Conservation (phyloP, 306 rosid genomes). For the Sindora glabra region DNA sequence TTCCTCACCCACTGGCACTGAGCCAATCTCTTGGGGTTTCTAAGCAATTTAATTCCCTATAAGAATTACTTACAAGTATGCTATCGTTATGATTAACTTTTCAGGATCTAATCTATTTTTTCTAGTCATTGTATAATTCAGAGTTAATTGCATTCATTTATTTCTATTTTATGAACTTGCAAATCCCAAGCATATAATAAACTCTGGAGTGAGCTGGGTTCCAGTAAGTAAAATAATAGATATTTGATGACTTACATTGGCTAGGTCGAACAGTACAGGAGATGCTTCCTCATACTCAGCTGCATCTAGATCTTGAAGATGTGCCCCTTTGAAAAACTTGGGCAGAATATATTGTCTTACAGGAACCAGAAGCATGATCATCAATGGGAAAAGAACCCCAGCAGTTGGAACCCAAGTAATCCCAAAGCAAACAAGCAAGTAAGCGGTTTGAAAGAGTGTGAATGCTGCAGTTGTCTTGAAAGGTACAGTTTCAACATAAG, state of each 20-base stretch:
- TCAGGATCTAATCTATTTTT: too few species aligned
- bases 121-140: too few species aligned
- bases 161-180: too few species aligned
- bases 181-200: too few species aligned
- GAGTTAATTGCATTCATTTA: too few species aligned
- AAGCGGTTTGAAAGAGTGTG: slow-evolving; percentile 55
- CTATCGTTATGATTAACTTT: too few species aligned
- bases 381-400: slow-evolving; percentile 69
- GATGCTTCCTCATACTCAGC: slow-evolving; percentile 69
- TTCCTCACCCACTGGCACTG: too few species aligned
- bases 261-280: slow-evolving; percentile 38
- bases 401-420: slow-evolving; percentile 75
- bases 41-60: not conserved
- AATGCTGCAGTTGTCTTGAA: slow-evolving; percentile 62
- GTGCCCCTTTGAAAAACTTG: slow-evolving; percentile 61
- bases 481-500: slow-evolving; percentile 65
- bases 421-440: slow-evolving; percentile 74
- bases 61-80: too few species aligned
- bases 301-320: slow-evolving; percentile 79
- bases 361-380: slow-evolving; percentile 89
- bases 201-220: not conserved
- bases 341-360: slow-evolving; percentile 78
- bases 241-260: slow-evolving; percentile 30
- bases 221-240: not conserved
- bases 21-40: too few species aligned